phyloP scores from a whole-genome alignment of 345 rosid genomes.

The Pugionium dolabratum region DNA sequence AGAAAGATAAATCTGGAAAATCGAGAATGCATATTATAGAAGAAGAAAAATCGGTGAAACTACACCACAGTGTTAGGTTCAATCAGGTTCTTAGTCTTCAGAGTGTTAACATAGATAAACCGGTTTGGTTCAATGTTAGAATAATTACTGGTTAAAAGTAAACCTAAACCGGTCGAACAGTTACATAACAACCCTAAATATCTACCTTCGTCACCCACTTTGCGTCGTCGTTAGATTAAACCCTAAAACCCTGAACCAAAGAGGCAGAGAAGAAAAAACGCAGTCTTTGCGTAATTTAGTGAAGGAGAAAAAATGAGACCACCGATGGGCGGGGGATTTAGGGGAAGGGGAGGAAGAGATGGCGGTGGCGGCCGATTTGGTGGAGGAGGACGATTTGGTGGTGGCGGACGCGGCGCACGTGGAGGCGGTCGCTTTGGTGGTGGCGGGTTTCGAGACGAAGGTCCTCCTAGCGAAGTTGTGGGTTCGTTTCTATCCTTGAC shows the following conservation, averaged over 20 bases:
- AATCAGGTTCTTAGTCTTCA: no score
- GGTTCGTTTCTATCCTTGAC: slow-evolving; percentile 46
- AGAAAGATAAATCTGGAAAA: no score
- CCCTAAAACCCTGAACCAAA: slow-evolving; percentile 39
- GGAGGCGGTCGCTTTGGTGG: slow-evolving; percentile 46
- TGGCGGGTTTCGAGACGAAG: slow-evolving; percentile 56
- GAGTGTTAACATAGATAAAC: not conserved
- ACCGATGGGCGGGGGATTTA: slow-evolving; percentile 62
- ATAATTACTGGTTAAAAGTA: not conserved
- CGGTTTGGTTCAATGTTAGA: not conserved
- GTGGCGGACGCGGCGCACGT: slow-evolving; percentile 20
- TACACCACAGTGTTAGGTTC: no score
- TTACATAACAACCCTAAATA: slow-evolving; percentile 42
- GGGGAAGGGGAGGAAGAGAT: slow-evolving; percentile 64
- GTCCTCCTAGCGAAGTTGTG: slow-evolving; percentile 87
- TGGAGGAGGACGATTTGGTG: slow-evolving; percentile 37
- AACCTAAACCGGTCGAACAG: slow-evolving; percentile 25
- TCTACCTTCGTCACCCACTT: not conserved
- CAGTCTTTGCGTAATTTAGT: slow-evolving; percentile 11
- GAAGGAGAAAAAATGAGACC: slow-evolving; percentile 48
- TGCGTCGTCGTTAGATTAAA: slow-evolving; percentile 24
- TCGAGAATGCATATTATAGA: no score
- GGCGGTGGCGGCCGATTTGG: slow-evolving; percentile 47
- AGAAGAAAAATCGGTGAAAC: no score
- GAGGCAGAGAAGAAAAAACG: not conserved